Evolutionary conservation across 495 filamentous ascomycete species (phyloP).

Genomic region (Podospora anserina): DNA sequence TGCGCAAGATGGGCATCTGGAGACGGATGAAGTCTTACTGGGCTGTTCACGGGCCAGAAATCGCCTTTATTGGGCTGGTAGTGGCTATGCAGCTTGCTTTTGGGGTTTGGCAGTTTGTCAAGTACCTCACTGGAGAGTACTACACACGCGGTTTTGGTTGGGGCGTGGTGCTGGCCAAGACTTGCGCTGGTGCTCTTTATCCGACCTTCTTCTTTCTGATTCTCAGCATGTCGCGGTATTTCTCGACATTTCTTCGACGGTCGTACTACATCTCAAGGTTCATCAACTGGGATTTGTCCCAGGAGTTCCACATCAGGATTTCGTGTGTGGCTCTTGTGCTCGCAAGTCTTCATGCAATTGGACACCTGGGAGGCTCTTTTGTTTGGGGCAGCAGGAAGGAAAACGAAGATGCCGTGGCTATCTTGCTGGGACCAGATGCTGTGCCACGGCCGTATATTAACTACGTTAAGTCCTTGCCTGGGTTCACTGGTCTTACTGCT

Average conservation of each 20-base stretch:
- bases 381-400: slow-evolving; percentile 28
- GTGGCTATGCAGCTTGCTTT: slow-evolving; percentile 35
- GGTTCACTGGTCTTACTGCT: slow-evolving; percentile 35
- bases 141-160: slow-evolving; percentile 35
- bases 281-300: slow-evolving; percentile 42
- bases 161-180: slow-evolving; percentile 40
- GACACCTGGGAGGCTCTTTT: slow-evolving; percentile 36
- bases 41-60: slow-evolving; percentile 33
- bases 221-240: slow-evolving; percentile 38
- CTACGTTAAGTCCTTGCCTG: slow-evolving; percentile 29
- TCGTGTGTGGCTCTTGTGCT: slow-evolving; percentile 32
- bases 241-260: slow-evolving; percentile 32
- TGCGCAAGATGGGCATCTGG: slow-evolving; percentile 23
- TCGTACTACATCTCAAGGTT: slow-evolving; percentile 35
- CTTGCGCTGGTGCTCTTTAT: slow-evolving; percentile 37
- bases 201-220: slow-evolving; percentile 44
- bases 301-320: slow-evolving; percentile 40
- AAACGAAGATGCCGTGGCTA: slow-evolving; percentile 25
- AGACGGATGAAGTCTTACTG: slow-evolving; percentile 32
- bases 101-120: slow-evolving; percentile 40
- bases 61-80: slow-evolving; percentile 34
- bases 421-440: slow-evolving; percentile 22
- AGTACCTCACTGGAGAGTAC: slow-evolving; percentile 26
- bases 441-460: slow-evolving; percentile 26
- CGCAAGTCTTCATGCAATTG: slow-evolving; percentile 39